Evolutionary conservation across 345 rosid species (phyloP).

Genomic region (Salix dunnii): DNA sequence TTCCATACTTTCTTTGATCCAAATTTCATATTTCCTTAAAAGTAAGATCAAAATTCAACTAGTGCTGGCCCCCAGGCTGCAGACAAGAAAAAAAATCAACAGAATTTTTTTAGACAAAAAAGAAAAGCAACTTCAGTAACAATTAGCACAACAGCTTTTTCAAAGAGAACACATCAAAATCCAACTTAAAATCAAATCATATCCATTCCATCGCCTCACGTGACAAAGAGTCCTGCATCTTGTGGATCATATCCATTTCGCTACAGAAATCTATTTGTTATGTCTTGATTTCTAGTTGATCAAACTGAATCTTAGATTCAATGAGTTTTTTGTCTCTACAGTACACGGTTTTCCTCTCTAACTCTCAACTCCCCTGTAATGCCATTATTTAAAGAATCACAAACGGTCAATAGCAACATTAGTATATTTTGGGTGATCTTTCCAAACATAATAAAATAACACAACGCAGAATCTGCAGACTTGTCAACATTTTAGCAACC

Average conservation of each 20-base stretch:
- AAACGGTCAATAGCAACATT: not conserved
- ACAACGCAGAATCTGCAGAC: constrained; percentile 6
- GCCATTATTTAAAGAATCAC: not conserved
- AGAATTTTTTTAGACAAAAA: not conserved
- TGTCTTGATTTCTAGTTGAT: not conserved
- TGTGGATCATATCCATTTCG: not conserved
- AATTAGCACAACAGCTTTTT: not conserved
- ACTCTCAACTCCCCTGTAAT: not conserved
- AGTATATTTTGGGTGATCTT: not conserved
- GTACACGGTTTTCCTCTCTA: not conserved
- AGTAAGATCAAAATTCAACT: constrained; percentile 14
- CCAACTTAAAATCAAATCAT: not conserved
- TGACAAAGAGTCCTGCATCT: not conserved
- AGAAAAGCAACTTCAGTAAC: not conserved
- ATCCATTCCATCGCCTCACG: not conserved
- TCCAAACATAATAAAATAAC: not conserved
- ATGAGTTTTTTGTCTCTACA: not conserved
- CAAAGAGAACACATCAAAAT: not conserved
- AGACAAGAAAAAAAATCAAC: constrained; percentile 1
- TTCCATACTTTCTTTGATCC: constrained; percentile 30
- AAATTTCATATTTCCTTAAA: constrained; percentile 26
- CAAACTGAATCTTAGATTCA: not conserved
- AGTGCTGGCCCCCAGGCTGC: constrained; percentile 43
- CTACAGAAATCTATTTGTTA: not conserved
- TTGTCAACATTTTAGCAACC: constrained; percentile 4